These are phyloP conservation scores for Colletotrichum tofieldiae DNA, from an alignment of 2,329 filamentous ascomycete genomes.

Conservation along the genomic window DNA sequence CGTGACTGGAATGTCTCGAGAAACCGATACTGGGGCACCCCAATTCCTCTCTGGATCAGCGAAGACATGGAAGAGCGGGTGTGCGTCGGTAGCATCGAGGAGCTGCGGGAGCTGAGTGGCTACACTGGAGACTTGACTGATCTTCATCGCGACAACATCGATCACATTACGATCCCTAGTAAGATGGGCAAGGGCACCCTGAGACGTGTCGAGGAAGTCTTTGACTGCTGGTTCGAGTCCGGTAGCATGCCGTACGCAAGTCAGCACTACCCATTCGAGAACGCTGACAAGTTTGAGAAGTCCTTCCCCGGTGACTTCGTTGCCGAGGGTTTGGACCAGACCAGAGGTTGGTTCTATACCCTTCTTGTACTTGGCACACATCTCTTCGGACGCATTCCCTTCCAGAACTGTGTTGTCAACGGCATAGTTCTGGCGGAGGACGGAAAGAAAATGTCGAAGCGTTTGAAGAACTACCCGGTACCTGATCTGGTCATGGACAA, in stretches of 20 bases:
- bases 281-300: constrained; percentile 83
- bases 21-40: constrained; percentile 96
- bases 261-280: constrained; percentile 93
- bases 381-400: constrained; percentile 87
- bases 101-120: constrained; percentile 89
- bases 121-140: constrained; percentile 87
- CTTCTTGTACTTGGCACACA: constrained; percentile 90
- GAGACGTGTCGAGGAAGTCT: constrained; percentile 87
- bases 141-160: constrained; percentile 92
- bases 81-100: constrained; percentile 87
- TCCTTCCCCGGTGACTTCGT: constrained; percentile 95
- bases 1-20: constrained; percentile 96
- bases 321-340: constrained; percentile 93
- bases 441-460: constrained; percentile 99
- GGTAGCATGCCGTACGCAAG: constrained; percentile 96
- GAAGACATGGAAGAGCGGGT: constrained; percentile 90
- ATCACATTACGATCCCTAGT: constrained; percentile 94
- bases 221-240: constrained; percentile 98
- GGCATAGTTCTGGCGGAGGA: constrained; percentile 95
- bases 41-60: constrained; percentile 92
- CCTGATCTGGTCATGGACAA: constrained; percentile 86
- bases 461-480: constrained; percentile 96
- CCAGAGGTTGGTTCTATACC: constrained; percentile 97
- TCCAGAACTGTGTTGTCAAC: constrained; percentile 97
- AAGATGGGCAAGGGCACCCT: constrained; percentile 89